Percentiles rank a stretch among this genome's conserved stretches.
These are phyloP conservation scores for Sporothrix brasiliensis DNA, from an alignment of 2,329 filamentous ascomycete genomes.

Conservation along the genomic window DNA sequence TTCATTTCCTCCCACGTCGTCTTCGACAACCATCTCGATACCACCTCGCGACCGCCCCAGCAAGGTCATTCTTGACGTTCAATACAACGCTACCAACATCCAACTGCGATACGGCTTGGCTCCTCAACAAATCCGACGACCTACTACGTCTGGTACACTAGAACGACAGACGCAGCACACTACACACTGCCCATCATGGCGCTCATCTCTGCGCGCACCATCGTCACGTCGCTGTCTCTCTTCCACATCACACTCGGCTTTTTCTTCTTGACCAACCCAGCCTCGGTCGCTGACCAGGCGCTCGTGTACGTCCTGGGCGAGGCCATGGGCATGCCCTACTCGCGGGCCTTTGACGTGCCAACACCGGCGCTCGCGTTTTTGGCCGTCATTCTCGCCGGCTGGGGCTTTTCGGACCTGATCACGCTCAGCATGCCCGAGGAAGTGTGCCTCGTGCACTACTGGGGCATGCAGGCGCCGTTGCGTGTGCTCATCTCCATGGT, in stretches of 20 bases:
- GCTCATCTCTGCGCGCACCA: conserved; percentile 75
- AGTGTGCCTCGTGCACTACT: conserved; percentile 63
- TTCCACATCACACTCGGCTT: conserved; percentile 83
- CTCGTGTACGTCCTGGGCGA: conserved; percentile 81
- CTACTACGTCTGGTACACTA: not conserved
- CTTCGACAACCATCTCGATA: conserved; percentile 8
- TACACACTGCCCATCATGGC: conserved; percentile 62
- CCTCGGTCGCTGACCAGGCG: conserved; percentile 73
- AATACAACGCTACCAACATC: conserved; percentile 12
- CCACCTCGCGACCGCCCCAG: not conserved
- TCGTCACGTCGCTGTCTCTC: conserved; percentile 79
- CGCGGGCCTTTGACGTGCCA: conserved; percentile 67
- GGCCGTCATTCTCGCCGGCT: conserved; percentile 64
- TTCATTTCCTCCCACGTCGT: not conserved
- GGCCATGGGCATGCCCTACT: conserved; percentile 74
- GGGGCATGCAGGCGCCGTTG: conserved; percentile 68
- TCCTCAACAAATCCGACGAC: not conserved
- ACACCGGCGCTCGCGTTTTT: conserved; percentile 75
- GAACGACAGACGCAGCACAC: not conserved
- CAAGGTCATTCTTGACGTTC: not conserved
- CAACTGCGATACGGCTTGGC: not conserved
- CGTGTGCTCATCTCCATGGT: conserved; percentile 65
- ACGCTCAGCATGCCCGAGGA: conserved; percentile 71
- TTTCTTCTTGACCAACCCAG: conserved; percentile 77
- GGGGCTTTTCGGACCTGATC: conserved; percentile 66